Base-by-base conservation (phyloP, 805 yeast genomes). In the Wickerhamomyces mucosus region DNA sequence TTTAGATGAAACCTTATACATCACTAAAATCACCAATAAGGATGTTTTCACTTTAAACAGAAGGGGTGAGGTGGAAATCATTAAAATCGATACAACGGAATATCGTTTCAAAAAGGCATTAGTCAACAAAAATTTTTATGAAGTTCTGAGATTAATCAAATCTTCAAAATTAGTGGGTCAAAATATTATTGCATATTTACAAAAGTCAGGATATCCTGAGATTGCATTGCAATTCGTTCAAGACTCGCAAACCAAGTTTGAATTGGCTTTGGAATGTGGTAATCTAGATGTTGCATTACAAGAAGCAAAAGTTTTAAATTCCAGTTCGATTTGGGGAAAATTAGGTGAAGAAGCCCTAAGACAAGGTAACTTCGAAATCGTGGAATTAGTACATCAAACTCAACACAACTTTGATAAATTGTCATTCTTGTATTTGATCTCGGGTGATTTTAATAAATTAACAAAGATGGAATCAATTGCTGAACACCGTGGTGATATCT, bases 191-290 rank as follows among this genome's bases (percentile, higher is more conserved):
- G 92, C 94, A 4, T 92, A 89, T 56, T 69, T 92, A 50, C 95
- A 92, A 56, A 80, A 88, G 63, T 75, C 84, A 52, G 99, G 98
- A 3, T 89, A 80, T 55, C 97, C 98, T 18, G 99, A 92, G 59
- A 78, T 92, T 56, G 98, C 99, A 3, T 68, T 92, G 40, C 96
- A 89, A 58, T 94, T 92, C 52, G 98, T 92, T 33, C 81, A 86
- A 59, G 98, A 92, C 55, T 80, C 97, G 6, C 95, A 88, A 56
- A 84, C 96, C 26, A 75, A 95, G 58, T 89, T 92, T 50, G 98
- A 92, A 47, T 69, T 92, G 46, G 96, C 98, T 16, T 67, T 92
- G 40, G 96, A 92, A 61, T 83, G 95, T 53, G 89, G 95, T 45
- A 83, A 89, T 55, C 67, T 92, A 43, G 69, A 67, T 11, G 81